These are phyloP conservation scores for Cyphellophora attinorum DNA, from an alignment of 2,329 filamentous ascomycete species.

Conservation along the genomic window DNA sequence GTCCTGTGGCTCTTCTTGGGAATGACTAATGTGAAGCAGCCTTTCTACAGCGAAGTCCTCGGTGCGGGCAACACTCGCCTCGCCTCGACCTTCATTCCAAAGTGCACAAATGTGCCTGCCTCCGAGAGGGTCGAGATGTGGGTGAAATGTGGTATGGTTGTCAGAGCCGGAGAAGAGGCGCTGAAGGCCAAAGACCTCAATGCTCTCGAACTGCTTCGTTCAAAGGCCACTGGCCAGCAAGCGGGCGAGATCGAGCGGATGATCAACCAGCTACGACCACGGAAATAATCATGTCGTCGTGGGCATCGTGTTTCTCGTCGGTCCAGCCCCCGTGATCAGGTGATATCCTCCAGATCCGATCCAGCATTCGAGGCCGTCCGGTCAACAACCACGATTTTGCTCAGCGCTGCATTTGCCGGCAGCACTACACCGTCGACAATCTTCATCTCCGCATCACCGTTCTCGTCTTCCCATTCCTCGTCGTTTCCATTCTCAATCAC, in stretches of 20 bases:
- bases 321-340: constrained; percentile 1
- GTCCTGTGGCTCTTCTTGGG: background rate
- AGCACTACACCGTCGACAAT: constrained; percentile 9
- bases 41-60: constrained; percentile 83
- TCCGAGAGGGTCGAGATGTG: constrained; percentile 80
- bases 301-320: background rate
- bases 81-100: constrained; percentile 74
- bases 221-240: constrained; percentile 61
- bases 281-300: constrained; percentile 25
- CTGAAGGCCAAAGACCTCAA: constrained; percentile 69
- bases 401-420: constrained; percentile 8
- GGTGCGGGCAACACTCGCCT: constrained; percentile 83
- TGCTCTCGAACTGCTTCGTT: constrained; percentile 62
- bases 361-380: constrained; percentile 9
- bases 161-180: constrained; percentile 86
- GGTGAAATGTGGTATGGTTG: constrained; percentile 84
- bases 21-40: constrained; percentile 37
- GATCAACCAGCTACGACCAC: constrained; percentile 44
- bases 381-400: constrained; percentile 23
- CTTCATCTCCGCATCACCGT: constrained; percentile 9
- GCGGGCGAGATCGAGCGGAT: constrained; percentile 75
- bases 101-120: constrained; percentile 63
- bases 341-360: background rate
- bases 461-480: constrained; percentile 34
- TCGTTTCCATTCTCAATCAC: constrained; percentile 43